Percentiles rank a stretch among this genome's conserved stretches.
phyloP scores from a whole-genome alignment of 2,329 filamentous ascomycete species.

The Sporothrix luriei region DNA sequence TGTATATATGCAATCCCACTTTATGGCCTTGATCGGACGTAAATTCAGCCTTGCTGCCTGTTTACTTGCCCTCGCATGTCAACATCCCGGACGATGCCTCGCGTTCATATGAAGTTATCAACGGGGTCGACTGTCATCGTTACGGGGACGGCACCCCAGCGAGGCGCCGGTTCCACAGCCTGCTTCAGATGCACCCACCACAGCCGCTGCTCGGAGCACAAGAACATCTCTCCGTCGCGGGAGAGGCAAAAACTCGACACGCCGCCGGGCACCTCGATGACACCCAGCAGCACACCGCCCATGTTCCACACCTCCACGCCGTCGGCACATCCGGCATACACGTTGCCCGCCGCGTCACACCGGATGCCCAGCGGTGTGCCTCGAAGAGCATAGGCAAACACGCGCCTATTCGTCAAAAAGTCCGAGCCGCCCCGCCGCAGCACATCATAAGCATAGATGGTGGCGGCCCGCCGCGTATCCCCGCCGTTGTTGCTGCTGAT shows the following conservation, averaged over 20 bases:
- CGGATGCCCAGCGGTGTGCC: constrained; percentile 51
- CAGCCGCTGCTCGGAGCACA: constrained; percentile 52
- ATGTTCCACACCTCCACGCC: constrained; percentile 55
- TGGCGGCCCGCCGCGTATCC: constrained; percentile 40
- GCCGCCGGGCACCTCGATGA: constrained; percentile 46
- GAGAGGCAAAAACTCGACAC: constrained; percentile 53
- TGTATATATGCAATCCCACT: no score
- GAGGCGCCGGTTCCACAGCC: background rate
- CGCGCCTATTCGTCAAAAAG: constrained; percentile 52
- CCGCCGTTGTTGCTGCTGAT: constrained; percentile 34
- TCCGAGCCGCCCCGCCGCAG: constrained; percentile 43
- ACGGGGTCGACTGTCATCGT: constrained; percentile 25
- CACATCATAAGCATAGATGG: constrained; percentile 56
- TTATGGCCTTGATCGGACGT: no score
- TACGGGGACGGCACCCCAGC: background rate
- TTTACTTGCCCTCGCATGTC: no score
- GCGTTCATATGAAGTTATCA: constrained; percentile 28
- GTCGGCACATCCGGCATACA: constrained; percentile 53
- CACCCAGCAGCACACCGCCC: constrained; percentile 50
- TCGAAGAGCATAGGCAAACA: constrained; percentile 54
- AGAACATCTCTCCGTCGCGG: constrained; percentile 48
- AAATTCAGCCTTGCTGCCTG: no score
- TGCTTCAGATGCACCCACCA: constrained; percentile 47
- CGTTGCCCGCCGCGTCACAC: constrained; percentile 49
- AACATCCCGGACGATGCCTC: background rate